These are phyloP conservation scores for Anisodus tanguticus DNA, from an alignment of 257 asterid species.

Conservation along the genomic window DNA sequence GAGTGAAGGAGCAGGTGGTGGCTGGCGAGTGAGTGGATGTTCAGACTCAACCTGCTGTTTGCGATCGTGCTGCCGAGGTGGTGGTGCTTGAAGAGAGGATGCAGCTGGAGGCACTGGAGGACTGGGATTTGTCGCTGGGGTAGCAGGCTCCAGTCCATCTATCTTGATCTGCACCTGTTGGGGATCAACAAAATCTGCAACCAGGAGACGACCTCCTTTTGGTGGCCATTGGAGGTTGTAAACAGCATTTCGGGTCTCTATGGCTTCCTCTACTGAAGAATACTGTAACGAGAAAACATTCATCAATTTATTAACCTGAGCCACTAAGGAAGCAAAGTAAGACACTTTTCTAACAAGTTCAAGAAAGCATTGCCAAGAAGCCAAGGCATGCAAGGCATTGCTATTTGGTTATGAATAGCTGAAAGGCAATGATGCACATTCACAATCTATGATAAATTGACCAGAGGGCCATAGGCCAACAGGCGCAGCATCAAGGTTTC, in stretches of 20 bases:
- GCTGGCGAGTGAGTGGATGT: not conserved
- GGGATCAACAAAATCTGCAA: slow-evolving; percentile 49
- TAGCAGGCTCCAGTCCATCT: slow-evolving; percentile 30
- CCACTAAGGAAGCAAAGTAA: not conserved
- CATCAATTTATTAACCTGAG: not conserved
- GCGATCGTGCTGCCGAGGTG: slow-evolving; percentile 29
- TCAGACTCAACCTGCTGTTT: slow-evolving; percentile 23
- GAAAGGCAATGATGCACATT: not conserved
- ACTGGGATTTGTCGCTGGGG: not conserved
- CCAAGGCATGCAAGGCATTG: slow-evolving; percentile 14
- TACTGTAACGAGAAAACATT: slow-evolving; percentile 35
- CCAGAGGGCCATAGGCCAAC: too few relatives aligned
- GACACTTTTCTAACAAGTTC: not conserved
- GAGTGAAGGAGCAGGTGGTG: not conserved
- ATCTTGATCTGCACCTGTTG: slow-evolving; percentile 39
- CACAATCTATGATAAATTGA: too few relatives aligned
- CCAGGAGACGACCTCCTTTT: slow-evolving; percentile 44
- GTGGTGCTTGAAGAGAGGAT: slow-evolving; percentile 19
- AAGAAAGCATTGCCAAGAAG: not conserved
- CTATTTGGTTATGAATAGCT: not conserved
- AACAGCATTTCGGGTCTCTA: slow-evolving; percentile 41
- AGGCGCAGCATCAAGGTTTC: not conserved
- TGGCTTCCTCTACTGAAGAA: slow-evolving; percentile 45
- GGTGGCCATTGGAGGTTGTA: slow-evolving; percentile 50
- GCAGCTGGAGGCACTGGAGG: slow-evolving; percentile 20